A percentile compares a stretch with the other conserved stretches of the same genome.
These are phyloP conservation scores for Suillus brevipes DNA, from an alignment of 768 basidiomycete species.

Conservation along the genomic window DNA sequence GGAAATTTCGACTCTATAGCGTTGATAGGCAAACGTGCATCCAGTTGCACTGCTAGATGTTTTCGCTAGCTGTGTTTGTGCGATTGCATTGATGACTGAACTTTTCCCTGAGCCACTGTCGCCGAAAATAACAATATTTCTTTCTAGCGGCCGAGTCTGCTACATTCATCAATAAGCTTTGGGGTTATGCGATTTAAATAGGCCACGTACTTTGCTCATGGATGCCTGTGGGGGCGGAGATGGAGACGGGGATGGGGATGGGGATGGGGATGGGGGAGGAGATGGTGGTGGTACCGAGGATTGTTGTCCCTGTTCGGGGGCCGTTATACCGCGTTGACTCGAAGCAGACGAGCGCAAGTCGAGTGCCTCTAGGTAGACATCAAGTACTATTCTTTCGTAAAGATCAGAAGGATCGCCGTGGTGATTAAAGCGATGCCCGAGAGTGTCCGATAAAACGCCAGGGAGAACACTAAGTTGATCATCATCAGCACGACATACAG, in stretches of 20 bases:
- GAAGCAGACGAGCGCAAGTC: not conserved
- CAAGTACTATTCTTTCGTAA: not conserved
- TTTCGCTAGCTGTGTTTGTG: not conserved
- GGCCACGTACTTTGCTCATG: not conserved
- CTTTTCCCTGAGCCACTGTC: not conserved
- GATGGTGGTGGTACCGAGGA: not conserved
- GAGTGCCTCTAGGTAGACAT: not conserved
- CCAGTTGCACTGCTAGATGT: constrained; percentile 2
- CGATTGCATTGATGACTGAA: not conserved
- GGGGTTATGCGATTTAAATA: not conserved
- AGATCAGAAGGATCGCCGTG: not conserved
- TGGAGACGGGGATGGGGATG: not conserved
- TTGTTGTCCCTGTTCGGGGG: not conserved
- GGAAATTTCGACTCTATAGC: constrained; percentile 8
- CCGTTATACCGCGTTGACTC: not conserved
- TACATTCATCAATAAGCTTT: not conserved
- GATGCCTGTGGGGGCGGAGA: not conserved
- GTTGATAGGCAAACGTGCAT: constrained; percentile 20
- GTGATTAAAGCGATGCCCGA: not conserved
- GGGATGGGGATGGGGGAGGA: not conserved
- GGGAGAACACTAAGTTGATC: not conserved
- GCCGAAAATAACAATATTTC: not conserved
- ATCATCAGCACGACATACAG: not conserved
- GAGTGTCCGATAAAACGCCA: not conserved
- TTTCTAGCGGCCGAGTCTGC: not conserved